Evolutionary conservation across 257 asterid species (phyloP).

Genomic region (Osmanthus fragrans): DNA sequence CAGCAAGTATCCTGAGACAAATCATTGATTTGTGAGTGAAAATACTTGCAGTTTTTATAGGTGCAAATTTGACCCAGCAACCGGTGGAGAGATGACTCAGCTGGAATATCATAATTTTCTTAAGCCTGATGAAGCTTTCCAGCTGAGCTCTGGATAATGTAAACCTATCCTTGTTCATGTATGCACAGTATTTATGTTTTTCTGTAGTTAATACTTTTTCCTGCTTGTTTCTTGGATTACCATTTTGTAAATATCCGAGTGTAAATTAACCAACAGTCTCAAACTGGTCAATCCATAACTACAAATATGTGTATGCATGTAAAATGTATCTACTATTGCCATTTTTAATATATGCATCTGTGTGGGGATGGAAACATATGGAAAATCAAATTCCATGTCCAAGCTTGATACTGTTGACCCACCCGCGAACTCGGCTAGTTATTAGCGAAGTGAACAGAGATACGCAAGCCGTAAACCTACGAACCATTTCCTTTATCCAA

Average conservation of each 20-base stretch:
- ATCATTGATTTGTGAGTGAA: slow-evolving; percentile 1
- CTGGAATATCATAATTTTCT: slow-evolving; percentile 82
- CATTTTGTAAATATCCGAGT: slow-evolving; percentile 16
- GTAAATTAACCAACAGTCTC: slow-evolving; percentile 7
- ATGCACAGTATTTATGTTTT: neutral
- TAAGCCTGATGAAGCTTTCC: slow-evolving; percentile 65
- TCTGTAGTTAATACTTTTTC: neutral
- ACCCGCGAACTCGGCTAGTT: too few relatives aligned
- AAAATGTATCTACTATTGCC: too few relatives aligned
- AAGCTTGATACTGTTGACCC: neutral
- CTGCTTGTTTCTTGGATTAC: slow-evolving; percentile 1
- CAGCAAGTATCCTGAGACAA: neutral
- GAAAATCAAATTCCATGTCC: too few relatives aligned
- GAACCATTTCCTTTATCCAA: too few relatives aligned
- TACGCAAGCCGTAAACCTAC: too few relatives aligned
- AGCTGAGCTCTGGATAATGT: slow-evolving; percentile 10
- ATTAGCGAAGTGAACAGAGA: too few relatives aligned
- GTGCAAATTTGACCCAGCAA: slow-evolving; percentile 67
- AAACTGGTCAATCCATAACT: neutral
- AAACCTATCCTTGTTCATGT: neutral
- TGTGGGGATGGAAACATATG: too few relatives aligned
- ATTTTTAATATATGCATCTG: too few relatives aligned
- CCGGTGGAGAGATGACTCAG: slow-evolving; percentile 89
- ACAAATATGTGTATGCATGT: too few relatives aligned
- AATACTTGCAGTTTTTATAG: slow-evolving; percentile 68